phyloP scores from a whole-genome alignment of 495 filamentous ascomycete species.

The Sporormia fimetaria region DNA sequence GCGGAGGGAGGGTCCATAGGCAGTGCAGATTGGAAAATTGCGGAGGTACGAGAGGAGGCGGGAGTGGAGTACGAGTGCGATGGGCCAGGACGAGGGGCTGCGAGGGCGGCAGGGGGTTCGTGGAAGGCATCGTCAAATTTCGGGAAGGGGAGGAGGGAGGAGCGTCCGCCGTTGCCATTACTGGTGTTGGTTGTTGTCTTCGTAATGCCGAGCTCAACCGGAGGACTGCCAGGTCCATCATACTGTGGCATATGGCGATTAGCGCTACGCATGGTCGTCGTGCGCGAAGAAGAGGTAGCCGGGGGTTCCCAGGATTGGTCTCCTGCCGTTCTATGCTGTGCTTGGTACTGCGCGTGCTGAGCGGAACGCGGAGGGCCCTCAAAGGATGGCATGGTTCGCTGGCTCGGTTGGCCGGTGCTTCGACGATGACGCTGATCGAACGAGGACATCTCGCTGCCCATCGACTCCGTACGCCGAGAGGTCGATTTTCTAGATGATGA shows the following conservation, averaged over 20 bases:
- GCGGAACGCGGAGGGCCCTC: conserved; percentile 8
- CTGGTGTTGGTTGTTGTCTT: neutral
- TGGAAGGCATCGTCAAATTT: conserved; percentile 15
- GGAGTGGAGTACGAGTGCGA: neutral
- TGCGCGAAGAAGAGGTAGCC: conserved; percentile 1
- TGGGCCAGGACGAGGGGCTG: conserved; percentile 7
- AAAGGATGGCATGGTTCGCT: conserved; percentile 3
- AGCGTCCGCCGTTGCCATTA: conserved; percentile 6
- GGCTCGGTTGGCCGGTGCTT: conserved; percentile 13
- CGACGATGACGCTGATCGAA: conserved; percentile 8
- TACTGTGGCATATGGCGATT: too few species aligned
- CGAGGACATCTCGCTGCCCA: conserved; percentile 27
- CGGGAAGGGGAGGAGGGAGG: conserved; percentile 5
- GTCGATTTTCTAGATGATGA: conserved; percentile 27
- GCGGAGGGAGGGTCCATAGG: conserved; percentile 25
- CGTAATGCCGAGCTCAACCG: too few species aligned
- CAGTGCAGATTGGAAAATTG: conserved; percentile 30
- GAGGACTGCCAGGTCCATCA: too few species aligned
- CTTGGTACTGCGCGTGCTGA: neutral
- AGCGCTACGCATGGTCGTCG: neutral
- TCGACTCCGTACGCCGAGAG: conserved; percentile 29
- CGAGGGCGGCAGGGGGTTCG: conserved; percentile 1
- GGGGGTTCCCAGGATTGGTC: too few species aligned
- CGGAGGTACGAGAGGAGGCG: conserved; percentile 17
- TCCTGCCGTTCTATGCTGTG: too few species aligned